Conservation (phyloP, 495 filamentous ascomycete genomes). For the Terfezia boudieri region DNA sequence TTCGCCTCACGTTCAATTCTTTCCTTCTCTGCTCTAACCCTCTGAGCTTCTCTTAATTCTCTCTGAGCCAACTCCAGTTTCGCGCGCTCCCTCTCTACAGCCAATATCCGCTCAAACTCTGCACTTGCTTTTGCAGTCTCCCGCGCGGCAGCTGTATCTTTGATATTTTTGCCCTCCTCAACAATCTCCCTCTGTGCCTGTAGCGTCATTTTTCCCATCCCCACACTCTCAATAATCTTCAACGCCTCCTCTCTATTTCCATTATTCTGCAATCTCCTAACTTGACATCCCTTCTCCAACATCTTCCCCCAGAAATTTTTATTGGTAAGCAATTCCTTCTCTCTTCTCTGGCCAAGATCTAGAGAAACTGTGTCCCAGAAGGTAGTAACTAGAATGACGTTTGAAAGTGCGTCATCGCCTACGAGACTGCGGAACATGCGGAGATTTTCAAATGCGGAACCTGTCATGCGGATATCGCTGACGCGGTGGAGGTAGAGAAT, state of each 20-base stretch:
- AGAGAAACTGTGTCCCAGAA: conserved; percentile 7
- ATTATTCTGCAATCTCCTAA: conserved; percentile 6
- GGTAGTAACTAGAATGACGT: conserved; percentile 10
- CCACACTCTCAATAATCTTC: conserved; percentile 11
- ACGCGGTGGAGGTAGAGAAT: conserved; percentile 24
- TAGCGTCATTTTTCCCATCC: conserved; percentile 8
- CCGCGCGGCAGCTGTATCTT: conserved; percentile 20
- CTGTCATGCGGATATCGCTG: conserved; percentile 14
- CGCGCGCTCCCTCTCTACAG: too few relatives aligned
- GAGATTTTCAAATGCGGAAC: conserved; percentile 18
- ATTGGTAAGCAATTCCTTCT: too few relatives aligned
- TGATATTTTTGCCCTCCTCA: conserved; percentile 13
- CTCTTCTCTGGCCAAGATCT: too few relatives aligned
- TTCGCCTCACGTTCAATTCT: too few relatives aligned
- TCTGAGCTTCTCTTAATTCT: too few relatives aligned
- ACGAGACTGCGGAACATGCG: conserved; percentile 21
- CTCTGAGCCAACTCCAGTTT: too few relatives aligned
- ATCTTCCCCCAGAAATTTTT: too few relatives aligned
- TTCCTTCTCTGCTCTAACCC: too few relatives aligned
- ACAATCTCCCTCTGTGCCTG: conserved; percentile 24
- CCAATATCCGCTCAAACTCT: too few relatives aligned
- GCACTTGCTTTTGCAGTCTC: background rate
- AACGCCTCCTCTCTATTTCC: conserved; percentile 18
- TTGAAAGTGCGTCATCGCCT: conserved; percentile 10
- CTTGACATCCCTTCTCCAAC: too few relatives aligned